Evolutionary conservation across 2,329 filamentous ascomycete species (phyloP).

Genomic region (Dactylellina parvicollis): DNA sequence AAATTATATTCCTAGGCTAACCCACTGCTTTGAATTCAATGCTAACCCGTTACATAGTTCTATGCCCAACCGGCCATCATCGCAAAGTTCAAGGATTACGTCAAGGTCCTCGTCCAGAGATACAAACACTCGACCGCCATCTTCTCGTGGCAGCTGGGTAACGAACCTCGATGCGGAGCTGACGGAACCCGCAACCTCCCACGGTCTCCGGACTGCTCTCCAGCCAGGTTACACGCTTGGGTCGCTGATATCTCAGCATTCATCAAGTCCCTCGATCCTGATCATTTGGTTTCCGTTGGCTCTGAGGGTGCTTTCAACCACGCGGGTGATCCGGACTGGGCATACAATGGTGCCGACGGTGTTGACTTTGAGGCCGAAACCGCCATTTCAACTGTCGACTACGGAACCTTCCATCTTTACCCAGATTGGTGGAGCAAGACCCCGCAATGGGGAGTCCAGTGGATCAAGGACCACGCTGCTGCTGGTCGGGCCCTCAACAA

Average conservation of each 20-base stretch:
- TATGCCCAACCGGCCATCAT: conserved; percentile 67
- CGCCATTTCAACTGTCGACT: conserved; percentile 65
- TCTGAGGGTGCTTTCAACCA: conserved; percentile 62
- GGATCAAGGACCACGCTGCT: conserved; percentile 67
- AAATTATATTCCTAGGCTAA: conserved; percentile 4
- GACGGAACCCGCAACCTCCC: conserved; percentile 65
- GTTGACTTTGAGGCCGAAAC: conserved; percentile 68
- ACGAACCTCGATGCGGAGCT: conserved; percentile 66
- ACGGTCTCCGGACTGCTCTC: conserved; percentile 61
- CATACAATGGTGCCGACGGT: conserved; percentile 64
- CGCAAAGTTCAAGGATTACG: conserved; percentile 65
- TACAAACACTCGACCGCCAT: conserved; percentile 65
- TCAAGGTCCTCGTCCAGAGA: conserved; percentile 65
- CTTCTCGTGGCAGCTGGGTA: conserved; percentile 69
- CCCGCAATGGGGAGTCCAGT: conserved; percentile 65
- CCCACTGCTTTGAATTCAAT: neutral
- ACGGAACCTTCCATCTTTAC: conserved; percentile 68
- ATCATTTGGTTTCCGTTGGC: conserved; percentile 69
- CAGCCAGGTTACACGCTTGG: conserved; percentile 65
- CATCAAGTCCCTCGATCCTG: conserved; percentile 66
- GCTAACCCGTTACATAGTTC: conserved; percentile 60
- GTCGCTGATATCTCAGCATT: conserved; percentile 67
- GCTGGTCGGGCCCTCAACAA: conserved; percentile 63
- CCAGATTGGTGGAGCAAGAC: conserved; percentile 69
- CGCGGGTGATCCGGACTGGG: conserved; percentile 59